Conservation (phyloP, 2,329 filamentous ascomycete genomes). For the Exophiala aquamarina region DNA sequence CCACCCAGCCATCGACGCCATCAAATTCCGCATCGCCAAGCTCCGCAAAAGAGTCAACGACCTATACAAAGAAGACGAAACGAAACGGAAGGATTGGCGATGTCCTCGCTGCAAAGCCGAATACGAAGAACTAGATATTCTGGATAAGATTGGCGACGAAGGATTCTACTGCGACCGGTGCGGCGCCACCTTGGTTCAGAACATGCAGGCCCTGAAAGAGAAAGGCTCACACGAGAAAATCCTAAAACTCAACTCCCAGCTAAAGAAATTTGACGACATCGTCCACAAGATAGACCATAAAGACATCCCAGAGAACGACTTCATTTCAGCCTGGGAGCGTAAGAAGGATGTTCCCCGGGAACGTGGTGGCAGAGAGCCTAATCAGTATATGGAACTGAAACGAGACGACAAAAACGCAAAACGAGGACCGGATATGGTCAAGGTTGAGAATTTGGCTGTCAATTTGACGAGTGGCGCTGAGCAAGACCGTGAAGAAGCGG, state of each 20-base stretch:
- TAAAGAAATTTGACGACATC: slow-evolving; percentile 47
- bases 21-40: slow-evolving; percentile 89
- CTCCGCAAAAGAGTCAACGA: slow-evolving; percentile 87
- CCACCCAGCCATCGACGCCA: slow-evolving; percentile 88
- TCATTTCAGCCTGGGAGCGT: slow-evolving; percentile 49
- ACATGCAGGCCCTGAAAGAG: slow-evolving; percentile 45
- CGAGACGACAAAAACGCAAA: slow-evolving; percentile 34
- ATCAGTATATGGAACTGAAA: slow-evolving; percentile 42
- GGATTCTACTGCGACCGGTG: slow-evolving; percentile 87
- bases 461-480: slow-evolving; percentile 50
- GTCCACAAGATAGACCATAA: slow-evolving; percentile 48
- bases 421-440: slow-evolving; percentile 43
- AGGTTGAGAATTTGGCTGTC: slow-evolving; percentile 46
- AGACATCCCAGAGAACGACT: slow-evolving; percentile 47
- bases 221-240: slow-evolving; percentile 52
- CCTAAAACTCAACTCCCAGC: slow-evolving; percentile 48
- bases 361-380: slow-evolving; percentile 37
- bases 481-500: slow-evolving; percentile 43
- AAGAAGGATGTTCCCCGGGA: slow-evolving; percentile 47
- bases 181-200: slow-evolving; percentile 47
- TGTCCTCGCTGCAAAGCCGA: slow-evolving; percentile 79
- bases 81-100: slow-evolving; percentile 77
- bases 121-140: slow-evolving; percentile 85
- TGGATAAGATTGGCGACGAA: slow-evolving; percentile 66
- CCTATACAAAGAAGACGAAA: slow-evolving; percentile 73